Percentiles rank a stretch among this genome's conserved stretches.
These are phyloP conservation scores for Colletotrichum tropicicola DNA, from an alignment of 2,329 filamentous ascomycete species.

Conservation along the genomic window DNA sequence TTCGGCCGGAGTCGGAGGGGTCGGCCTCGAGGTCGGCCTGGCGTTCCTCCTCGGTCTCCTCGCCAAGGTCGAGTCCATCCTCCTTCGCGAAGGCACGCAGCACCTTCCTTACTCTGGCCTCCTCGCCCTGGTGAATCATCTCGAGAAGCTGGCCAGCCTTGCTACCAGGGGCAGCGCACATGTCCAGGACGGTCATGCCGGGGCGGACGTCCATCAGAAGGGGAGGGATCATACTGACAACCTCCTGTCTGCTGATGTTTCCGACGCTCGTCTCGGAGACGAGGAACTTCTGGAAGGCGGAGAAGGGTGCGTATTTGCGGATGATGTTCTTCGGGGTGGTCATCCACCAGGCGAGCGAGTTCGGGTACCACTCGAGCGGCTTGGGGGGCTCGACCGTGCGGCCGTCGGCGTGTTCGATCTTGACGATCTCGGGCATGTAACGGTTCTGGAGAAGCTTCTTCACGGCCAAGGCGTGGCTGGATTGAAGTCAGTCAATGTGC, in stretches of 20 bases:
- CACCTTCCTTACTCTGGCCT: constrained; percentile 81
- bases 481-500: constrained; percentile 10
- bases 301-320: constrained; percentile 91
- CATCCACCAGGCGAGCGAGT: constrained; percentile 96
- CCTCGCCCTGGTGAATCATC: constrained; percentile 92
- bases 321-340: constrained; percentile 97
- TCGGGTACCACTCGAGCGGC: constrained; percentile 91
- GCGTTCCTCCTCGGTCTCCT: constrained; percentile 56
- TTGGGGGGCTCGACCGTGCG: constrained; percentile 82
- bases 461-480: constrained; percentile 88
- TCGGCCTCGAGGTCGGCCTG: constrained; percentile 66
- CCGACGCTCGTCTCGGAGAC: constrained; percentile 97
- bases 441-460: constrained; percentile 86
- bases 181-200: constrained; percentile 91
- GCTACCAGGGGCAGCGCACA: constrained; percentile 96
- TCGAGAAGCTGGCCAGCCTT: constrained; percentile 96
- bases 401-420: constrained; percentile 85
- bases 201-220: constrained; percentile 90
- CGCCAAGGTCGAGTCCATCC: constrained; percentile 62
- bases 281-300: constrained; percentile 95
- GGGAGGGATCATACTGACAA: constrained; percentile 98
- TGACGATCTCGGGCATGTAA: constrained; percentile 90
- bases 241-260: constrained; percentile 97
- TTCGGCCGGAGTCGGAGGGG: constrained; percentile 80
- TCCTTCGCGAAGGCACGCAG: constrained; percentile 71